Base-by-base conservation (phyloP, 768 basidiomycete genomes). In the Saitozyma sp. region DNA sequence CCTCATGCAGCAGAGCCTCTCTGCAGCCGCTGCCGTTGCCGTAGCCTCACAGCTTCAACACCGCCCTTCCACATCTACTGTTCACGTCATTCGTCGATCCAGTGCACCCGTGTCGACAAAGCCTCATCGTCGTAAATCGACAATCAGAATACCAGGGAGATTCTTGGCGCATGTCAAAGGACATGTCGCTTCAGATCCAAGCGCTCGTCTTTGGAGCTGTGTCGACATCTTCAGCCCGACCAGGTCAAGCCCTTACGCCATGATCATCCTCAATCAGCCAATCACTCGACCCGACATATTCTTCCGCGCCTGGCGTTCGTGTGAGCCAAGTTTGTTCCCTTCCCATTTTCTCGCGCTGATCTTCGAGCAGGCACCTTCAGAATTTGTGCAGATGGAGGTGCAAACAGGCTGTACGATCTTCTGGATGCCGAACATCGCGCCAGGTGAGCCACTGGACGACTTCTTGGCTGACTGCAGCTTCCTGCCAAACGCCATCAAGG, bases 181-280 rank as follows among this genome's bases (percentile, higher is more conserved):
- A 29, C 29, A 29, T 29, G 29, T 29, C 5, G 29, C 29, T 29
- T 29, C 29, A 29, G 29, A 29, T 29, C 29, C 29, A 29, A 6
- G 13, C 45, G 45, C 11, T 46, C 45, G 45, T 3, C 11, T 13
- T 46, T 46, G 45, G 45, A 17, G n/a, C n/a, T 46, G 45, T 6
- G 45, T 46, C 2, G 45, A 46, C 45, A 46, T 46, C n/a, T 6
- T 46, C 45, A 46, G n/a, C 45, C 11, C 45, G 6, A 17, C 13
- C 45, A 13, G 13, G 13, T 46, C 45, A 46, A 17, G 45, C n/a
- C 11, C 13, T 13, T 68, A 68, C 46, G 68, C 66, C 9, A 56
- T 97, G 62, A 87, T 97, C 69, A 87, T 99, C 68, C 84, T 97
- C 59, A 97, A 99, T 78, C 91, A 95, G 64, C 89, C 92, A 0